Conservation (phyloP, 2,329 filamentous ascomycete genomes). For the Xylariales sp. region DNA sequence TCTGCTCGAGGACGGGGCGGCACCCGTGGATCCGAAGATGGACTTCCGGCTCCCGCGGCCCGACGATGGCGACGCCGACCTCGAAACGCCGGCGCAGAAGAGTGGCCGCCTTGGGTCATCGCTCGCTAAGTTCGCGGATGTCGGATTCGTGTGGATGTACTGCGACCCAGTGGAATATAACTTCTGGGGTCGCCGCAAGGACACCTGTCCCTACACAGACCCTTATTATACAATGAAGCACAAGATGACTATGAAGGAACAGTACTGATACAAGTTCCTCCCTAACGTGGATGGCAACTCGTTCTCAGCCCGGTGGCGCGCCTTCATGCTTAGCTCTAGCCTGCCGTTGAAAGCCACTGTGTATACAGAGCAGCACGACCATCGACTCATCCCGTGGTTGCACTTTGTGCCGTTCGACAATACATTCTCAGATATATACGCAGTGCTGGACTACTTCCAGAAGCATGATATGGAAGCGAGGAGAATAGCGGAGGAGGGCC, state of each 20-base stretch:
- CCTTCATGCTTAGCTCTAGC: conserved; percentile 59
- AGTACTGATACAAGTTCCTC: conserved; percentile 59
- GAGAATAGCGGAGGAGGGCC: conserved; percentile 55
- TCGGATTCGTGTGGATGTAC: conserved; percentile 37
- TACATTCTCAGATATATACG: conserved; percentile 62
- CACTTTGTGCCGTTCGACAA: conserved; percentile 73
- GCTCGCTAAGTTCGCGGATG: conserved; percentile 34
- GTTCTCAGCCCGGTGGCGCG: conserved; percentile 58
- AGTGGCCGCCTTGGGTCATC: conserved; percentile 34
- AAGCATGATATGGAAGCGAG: conserved; percentile 47
- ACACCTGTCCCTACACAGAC: conserved; percentile 23
- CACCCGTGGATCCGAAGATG: too few relatives aligned
- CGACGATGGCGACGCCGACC: conserved; percentile 33
- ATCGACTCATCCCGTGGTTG: conserved; percentile 62
- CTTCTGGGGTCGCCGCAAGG: background rate
- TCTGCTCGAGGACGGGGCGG: conserved; percentile 23
- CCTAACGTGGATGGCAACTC: conserved; percentile 69
- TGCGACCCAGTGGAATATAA: conserved; percentile 23
- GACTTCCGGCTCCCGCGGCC: conserved; percentile 40
- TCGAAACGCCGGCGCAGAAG: too few relatives aligned
- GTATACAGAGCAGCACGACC: conserved; percentile 73
- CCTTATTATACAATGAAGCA: conserved; percentile 28
- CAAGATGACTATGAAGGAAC: conserved; percentile 37
- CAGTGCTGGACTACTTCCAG: conserved; percentile 62
- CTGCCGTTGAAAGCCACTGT: conserved; percentile 68